These are phyloP conservation scores for Posidonia australis DNA, from an alignment of 106 monocot species.

Conservation along the genomic window DNA sequence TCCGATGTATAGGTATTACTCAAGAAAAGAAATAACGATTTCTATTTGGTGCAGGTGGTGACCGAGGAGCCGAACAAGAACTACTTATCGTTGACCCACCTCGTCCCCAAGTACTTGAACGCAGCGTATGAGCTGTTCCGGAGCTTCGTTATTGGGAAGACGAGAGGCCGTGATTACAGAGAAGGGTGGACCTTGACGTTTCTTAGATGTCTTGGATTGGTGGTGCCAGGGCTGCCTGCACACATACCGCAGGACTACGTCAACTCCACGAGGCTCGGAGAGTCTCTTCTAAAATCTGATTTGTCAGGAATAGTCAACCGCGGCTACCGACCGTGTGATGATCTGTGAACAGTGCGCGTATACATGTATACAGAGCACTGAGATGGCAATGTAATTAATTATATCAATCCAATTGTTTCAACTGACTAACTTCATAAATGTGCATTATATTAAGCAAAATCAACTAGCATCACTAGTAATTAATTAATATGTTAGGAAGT, in stretches of 20 bases:
- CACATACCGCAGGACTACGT: conserved; percentile 80
- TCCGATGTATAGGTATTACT: no score
- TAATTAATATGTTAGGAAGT: no score
- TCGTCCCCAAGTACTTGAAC: conserved; percentile 46
- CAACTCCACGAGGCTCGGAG: conserved; percentile 20
- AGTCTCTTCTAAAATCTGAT: neutral
- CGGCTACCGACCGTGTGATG: no score
- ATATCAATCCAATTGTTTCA: no score
- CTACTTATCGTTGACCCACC: conserved; percentile 35
- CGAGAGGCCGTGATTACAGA: conserved; percentile 42
- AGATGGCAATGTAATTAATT: no score
- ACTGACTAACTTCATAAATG: no score
- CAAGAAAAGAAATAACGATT: no score
- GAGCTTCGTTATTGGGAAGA: conserved; percentile 41
- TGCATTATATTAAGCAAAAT: no score
- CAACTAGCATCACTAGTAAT: no score
- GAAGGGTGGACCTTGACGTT: conserved; percentile 46
- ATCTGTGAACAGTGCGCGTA: no score
- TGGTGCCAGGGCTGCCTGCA: conserved; percentile 57
- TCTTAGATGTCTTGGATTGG: conserved; percentile 37
- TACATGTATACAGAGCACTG: no score
- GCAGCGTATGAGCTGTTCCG: conserved; percentile 49
- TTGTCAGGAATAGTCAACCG: no score
- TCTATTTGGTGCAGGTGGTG: conserved; percentile 34
- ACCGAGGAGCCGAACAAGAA: conserved; percentile 78